Conservation (phyloP, 2,329 filamentous ascomycete genomes). For the Ceratocystis destructans region DNA sequence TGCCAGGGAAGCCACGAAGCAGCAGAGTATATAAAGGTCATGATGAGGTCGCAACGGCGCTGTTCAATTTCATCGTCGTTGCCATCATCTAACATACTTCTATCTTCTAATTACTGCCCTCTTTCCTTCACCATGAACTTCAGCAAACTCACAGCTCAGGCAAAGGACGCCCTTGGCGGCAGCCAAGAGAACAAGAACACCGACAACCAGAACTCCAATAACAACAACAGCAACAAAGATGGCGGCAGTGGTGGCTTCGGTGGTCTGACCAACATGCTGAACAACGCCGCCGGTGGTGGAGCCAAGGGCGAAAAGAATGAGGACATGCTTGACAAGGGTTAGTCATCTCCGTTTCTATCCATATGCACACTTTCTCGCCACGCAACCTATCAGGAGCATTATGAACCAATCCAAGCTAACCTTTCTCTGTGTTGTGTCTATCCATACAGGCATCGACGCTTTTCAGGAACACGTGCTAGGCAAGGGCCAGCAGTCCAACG, state of each 20-base stretch:
- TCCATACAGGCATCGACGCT: conserved; percentile 51
- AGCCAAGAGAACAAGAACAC: conserved; percentile 13
- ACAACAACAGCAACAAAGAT: conserved; percentile 20
- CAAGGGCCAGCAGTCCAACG: conserved; percentile 57
- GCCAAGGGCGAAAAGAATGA: conserved; percentile 66
- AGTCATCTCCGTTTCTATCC: background rate
- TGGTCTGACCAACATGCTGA: conserved; percentile 56
- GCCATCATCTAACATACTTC: background rate
- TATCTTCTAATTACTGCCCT: background rate
- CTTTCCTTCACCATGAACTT: conserved; percentile 16
- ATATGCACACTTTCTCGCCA: background rate
- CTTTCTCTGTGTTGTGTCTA: background rate
- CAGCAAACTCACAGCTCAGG: conserved; percentile 17
- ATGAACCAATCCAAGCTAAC: background rate
- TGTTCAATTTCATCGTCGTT: background rate
- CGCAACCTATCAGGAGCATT: background rate
- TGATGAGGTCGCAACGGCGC: background rate
- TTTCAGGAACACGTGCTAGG: conserved; percentile 64
- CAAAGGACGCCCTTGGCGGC: conserved; percentile 20
- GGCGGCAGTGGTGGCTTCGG: conserved; percentile 33
- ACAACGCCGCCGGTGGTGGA: conserved; percentile 59
- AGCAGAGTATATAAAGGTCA: background rate
- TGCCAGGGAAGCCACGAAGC: background rate
- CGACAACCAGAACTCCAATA: conserved; percentile 24
- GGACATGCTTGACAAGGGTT: conserved; percentile 70